Evolutionary conservation across 257 asterid species (phyloP).

Genomic region (Solanum okadae): DNA sequence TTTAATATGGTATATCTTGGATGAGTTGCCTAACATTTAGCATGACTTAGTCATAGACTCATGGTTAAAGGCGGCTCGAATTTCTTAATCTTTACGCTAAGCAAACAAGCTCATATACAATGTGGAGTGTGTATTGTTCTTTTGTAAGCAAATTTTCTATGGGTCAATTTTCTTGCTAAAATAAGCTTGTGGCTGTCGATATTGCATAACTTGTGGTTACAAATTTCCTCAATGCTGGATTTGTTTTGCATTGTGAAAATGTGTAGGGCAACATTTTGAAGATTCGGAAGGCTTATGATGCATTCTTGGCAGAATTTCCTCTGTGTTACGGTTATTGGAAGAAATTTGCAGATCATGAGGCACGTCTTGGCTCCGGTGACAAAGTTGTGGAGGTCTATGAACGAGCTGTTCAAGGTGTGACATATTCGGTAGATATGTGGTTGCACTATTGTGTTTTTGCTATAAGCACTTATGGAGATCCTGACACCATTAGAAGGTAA

Average conservation of each 20-base stretch:
- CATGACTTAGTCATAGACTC: background rate
- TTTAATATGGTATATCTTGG: background rate
- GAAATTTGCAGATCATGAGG: constrained; percentile 98
- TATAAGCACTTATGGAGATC: constrained; percentile 83
- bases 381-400: constrained; percentile 94
- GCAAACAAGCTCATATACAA: background rate
- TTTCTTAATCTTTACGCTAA: background rate
- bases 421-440: constrained; percentile 99
- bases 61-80: background rate
- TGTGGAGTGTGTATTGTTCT: background rate
- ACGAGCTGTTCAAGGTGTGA: constrained; percentile 91
- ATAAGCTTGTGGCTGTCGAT: background rate
- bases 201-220: background rate
- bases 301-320: constrained; percentile 90
- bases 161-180: background rate
- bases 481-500: constrained; percentile 88
- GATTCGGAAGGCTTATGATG: constrained; percentile 78
- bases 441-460: constrained; percentile 85
- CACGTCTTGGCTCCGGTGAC: constrained; percentile 74
- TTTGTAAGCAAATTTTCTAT: background rate
- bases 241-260: background rate
- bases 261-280: constrained; percentile 66
- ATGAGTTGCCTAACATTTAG: background rate
- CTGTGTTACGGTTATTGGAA: constrained; percentile 99
- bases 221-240: background rate